Conservation (phyloP, 1,139 yeast species). For the Saccharomyces uvarum region DNA sequence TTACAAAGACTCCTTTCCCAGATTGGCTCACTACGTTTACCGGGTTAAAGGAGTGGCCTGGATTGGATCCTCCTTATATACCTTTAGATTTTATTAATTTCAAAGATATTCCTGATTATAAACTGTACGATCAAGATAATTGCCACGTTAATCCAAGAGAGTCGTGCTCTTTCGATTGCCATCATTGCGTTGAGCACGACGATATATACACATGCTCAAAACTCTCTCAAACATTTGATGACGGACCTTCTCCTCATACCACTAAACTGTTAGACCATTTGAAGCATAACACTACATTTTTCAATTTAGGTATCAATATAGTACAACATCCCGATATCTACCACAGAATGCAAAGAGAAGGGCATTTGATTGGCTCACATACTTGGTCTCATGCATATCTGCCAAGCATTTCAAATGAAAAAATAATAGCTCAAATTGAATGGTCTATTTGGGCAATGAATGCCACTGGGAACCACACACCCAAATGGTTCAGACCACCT, state of each 20-base stretch:
- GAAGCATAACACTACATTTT: constrained; percentile 59
- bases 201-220: constrained; percentile 69
- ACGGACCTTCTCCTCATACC: constrained; percentile 82
- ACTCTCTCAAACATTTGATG: constrained; percentile 85
- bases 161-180: constrained; percentile 81
- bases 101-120: constrained; percentile 40
- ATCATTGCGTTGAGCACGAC: constrained; percentile 66
- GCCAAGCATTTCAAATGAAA: constrained; percentile 69
- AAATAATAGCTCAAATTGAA: constrained; percentile 78
- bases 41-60: constrained; percentile 76
- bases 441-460: constrained; percentile 99
- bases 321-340: constrained; percentile 72
- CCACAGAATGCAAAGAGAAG: constrained; percentile 44
- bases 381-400: constrained; percentile 89
- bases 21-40: constrained; percentile 71
- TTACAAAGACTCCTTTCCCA: constrained; percentile 50
- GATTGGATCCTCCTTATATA: constrained; percentile 74
- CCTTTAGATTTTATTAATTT: constrained; percentile 68
- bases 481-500: constrained; percentile 93
- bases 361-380: constrained; percentile 81
- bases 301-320: constrained; percentile 76
- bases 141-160: constrained; percentile 45
- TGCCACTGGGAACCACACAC: constrained; percentile 83
- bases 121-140: constrained; percentile 49
- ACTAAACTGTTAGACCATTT: constrained; percentile 48